Percentiles rank a stretch among this genome's conserved stretches.
These are phyloP conservation scores for Chytriomyces confervae DNA, from an alignment of 192 early-diverging fungal genomes.

Conservation along the genomic window DNA sequence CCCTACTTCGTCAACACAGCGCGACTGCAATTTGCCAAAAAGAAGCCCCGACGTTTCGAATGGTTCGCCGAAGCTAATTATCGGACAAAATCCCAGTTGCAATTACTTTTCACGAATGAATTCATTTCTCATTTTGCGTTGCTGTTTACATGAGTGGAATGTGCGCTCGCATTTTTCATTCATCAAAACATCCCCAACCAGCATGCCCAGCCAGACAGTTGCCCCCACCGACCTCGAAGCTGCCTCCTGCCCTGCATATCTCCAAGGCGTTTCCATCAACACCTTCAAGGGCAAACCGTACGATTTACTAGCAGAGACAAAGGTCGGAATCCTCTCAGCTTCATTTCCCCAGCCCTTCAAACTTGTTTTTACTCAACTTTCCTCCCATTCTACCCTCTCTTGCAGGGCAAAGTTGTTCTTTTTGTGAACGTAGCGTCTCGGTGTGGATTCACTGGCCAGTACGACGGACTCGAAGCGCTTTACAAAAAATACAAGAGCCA, in stretches of 20 bases:
- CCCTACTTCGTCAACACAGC: too few relatives aligned
- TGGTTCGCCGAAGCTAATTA: too few relatives aligned
- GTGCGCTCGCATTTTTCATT: too few relatives aligned
- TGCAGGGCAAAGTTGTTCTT: slow-evolving; percentile 75
- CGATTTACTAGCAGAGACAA: not conserved
- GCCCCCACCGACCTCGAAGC: not conserved
- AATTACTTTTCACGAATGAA: too few relatives aligned
- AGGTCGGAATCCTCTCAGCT: not conserved
- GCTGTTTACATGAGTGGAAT: too few relatives aligned
- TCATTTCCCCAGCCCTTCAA: not conserved
- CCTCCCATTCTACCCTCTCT: not conserved
- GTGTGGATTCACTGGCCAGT: slow-evolving; percentile 86
- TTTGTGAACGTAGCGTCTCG: slow-evolving; percentile 90
- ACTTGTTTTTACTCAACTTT: not conserved
- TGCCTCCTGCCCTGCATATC: not conserved
- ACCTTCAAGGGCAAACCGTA: not conserved
- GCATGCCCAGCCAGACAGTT: too few relatives aligned
- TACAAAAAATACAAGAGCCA: slow-evolving; percentile 57
- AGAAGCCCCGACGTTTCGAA: too few relatives aligned
- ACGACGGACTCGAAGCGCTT: slow-evolving; percentile 47
- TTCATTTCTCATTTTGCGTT: too few relatives aligned
- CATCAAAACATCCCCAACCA: too few relatives aligned
- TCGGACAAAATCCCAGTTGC: too few relatives aligned
- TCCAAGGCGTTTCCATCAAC: not conserved
- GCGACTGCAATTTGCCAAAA: too few relatives aligned